These are phyloP conservation scores for Alloteropsis angusta DNA, from an alignment of 202 grass and related monocot species.

Conservation along the genomic window DNA sequence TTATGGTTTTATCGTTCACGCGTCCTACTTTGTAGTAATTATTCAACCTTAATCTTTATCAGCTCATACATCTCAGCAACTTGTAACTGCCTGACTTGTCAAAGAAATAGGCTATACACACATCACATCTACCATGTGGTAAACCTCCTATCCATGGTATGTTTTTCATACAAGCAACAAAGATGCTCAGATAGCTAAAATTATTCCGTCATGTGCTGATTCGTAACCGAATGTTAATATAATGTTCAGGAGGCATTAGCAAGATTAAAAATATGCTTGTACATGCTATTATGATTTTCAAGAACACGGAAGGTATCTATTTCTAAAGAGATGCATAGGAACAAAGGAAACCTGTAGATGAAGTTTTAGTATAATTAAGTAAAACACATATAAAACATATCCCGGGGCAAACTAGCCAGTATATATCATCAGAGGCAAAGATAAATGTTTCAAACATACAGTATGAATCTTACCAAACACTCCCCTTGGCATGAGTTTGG, in stretches of 20 bases:
- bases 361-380: not conserved
- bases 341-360: not conserved
- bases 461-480: constrained; percentile 42
- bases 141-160: not conserved
- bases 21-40: not conserved
- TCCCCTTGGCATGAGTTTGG: constrained; percentile 41
- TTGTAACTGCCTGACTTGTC: not conserved
- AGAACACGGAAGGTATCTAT: not conserved
- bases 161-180: not conserved
- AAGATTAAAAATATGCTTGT: not conserved
- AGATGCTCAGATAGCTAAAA: not conserved
- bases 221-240: too few species aligned
- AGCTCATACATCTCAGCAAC: not conserved
- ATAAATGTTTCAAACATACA: not conserved
- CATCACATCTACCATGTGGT: constrained; percentile 8
- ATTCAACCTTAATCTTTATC: not conserved
- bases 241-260: not conserved
- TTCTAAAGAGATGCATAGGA: not conserved
- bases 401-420: not conserved
- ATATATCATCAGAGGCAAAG: constrained; percentile 1
- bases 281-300: not conserved
- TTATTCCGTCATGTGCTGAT: not conserved
- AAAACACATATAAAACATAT: not conserved
- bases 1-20: not conserved
- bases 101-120: not conserved